Base-by-base conservation (phyloP, 1,139 yeast species). In the Saccharomyces hybrid region DNA sequence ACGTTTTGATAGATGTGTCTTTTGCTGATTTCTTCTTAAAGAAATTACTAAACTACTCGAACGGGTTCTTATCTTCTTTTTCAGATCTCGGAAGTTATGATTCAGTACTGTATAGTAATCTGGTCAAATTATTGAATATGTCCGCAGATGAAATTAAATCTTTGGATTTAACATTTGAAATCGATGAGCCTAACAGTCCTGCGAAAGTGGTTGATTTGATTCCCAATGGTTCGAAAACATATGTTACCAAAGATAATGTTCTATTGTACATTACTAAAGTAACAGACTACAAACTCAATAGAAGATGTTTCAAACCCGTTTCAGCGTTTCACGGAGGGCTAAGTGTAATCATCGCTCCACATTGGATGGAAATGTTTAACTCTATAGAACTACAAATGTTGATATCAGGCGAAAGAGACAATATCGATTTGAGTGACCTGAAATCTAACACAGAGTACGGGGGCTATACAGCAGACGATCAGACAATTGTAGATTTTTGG, bases 1-100 rank as follows among this genome's bases (percentile, higher is more conserved):
- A 84, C 53, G 85, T 90, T 2, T 74, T 91, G 59, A 81, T 93
- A 13, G 96, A 91, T 68, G 80, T 88, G 27, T 80, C 84, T 16
- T 91, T 93, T 76, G 91, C 97, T 0, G 88, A 95, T 2, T 89
- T 90, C 61, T 93, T 93, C 65, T 70, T 93, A 50, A 84, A 83
- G 59, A 88, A 86, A 67, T 81, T 95, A 20, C 51, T 68, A 25
- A 67, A 80, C 58, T 60, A 60, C 44, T 60, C 65, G 2, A 65
- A 69, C 32, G 56, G 60, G 31, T 63, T 64, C 42, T 48, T 52
- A 3, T 71, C 74, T 57, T 81, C 91, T 0, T 83, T 93, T 60
- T 93, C 90, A 67, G 98, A 93, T 65, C 73, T 95, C 59, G 79
- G 78, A 49, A 79, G 82, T 47, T 74, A 88, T 47, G 99, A 95